Evolutionary conservation across 108 stramenopile genomes (phyloP).

Genomic region (Skeletonema potamos): DNA sequence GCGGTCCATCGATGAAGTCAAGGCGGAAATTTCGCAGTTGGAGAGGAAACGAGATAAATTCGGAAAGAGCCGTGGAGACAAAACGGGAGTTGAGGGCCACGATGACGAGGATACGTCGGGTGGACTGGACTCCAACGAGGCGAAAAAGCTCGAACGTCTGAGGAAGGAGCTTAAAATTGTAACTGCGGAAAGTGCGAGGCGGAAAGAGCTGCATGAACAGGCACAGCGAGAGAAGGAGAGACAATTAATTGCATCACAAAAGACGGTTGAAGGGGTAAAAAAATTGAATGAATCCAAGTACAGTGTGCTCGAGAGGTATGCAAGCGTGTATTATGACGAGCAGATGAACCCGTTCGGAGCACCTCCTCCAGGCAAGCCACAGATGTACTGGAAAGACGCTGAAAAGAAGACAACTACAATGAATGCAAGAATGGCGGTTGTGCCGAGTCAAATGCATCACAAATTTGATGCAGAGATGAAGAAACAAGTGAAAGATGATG

Average conservation of each 20-base stretch:
- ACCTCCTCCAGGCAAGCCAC: constrained; percentile 78
- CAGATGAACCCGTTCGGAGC: constrained; percentile 80
- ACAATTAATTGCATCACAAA: constrained; percentile 23
- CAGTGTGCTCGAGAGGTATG: constrained; percentile 39
- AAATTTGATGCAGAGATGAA: constrained; percentile 27
- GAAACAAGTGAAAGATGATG: constrained; percentile 3
- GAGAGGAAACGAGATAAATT: constrained; percentile 32
- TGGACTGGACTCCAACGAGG: constrained; percentile 40
- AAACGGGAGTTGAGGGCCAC: not conserved
- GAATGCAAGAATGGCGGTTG: constrained; percentile 33
- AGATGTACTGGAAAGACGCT: constrained; percentile 58
- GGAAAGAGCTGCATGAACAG: constrained; percentile 38
- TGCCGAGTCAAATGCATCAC: constrained; percentile 21
- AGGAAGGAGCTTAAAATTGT: constrained; percentile 74
- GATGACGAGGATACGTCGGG: constrained; percentile 11
- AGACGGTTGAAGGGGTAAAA: constrained; percentile 40
- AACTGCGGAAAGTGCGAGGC: constrained; percentile 22
- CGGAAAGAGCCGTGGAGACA: not conserved
- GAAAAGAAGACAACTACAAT: constrained; percentile 28
- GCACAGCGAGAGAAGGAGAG: constrained; percentile 26
- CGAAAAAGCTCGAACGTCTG: constrained; percentile 61
- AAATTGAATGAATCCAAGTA: constrained; percentile 58
- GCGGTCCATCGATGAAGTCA: constrained; percentile 56
- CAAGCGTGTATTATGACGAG: constrained; percentile 72
- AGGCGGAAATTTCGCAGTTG: constrained; percentile 24